These are phyloP conservation scores for Ceratocystis cubensis DNA, from an alignment of 2,329 filamentous ascomycete genomes.

Conservation along the genomic window DNA sequence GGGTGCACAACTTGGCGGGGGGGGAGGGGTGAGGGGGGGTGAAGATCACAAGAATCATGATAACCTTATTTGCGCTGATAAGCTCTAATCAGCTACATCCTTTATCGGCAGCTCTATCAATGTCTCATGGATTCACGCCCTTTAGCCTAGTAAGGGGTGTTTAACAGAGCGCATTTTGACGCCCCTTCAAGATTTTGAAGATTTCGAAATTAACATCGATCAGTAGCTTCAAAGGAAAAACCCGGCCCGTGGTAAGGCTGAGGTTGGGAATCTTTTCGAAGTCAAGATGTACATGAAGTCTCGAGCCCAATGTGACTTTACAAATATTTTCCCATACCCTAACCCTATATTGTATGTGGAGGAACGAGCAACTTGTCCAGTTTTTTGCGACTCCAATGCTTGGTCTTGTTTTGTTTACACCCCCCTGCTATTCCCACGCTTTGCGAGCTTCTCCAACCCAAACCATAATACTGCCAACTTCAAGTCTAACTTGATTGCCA, in stretches of 20 bases:
- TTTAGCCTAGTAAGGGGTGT: neutral
- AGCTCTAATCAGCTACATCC: slow-evolving; percentile 1
- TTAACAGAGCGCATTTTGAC: neutral
- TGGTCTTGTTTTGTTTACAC: neutral
- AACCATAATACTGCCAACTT: neutral
- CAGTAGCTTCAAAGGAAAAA: no score
- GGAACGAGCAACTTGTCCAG: neutral
- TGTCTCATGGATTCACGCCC: neutral
- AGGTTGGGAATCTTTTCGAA: no score
- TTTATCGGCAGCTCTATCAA: slow-evolving; percentile 1
- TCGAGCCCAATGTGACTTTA: no score
- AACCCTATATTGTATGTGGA: neutral
- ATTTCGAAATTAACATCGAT: no score
- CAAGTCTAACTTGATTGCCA: neutral
- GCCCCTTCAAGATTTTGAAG: no score
- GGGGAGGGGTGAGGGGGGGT: neutral
- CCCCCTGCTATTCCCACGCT: neutral
- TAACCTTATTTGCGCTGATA: slow-evolving; percentile 6
- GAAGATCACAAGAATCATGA: neutral
- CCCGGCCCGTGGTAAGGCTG: no score
- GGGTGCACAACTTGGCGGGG: no score
- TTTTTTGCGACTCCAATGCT: neutral
- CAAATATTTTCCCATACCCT: neutral
- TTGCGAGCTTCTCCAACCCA: neutral
- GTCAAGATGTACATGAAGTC: no score